Evolutionary conservation across 2,329 filamentous ascomycete genomes (phyloP).

Genomic region (Neofusicoccum sp.): DNA sequence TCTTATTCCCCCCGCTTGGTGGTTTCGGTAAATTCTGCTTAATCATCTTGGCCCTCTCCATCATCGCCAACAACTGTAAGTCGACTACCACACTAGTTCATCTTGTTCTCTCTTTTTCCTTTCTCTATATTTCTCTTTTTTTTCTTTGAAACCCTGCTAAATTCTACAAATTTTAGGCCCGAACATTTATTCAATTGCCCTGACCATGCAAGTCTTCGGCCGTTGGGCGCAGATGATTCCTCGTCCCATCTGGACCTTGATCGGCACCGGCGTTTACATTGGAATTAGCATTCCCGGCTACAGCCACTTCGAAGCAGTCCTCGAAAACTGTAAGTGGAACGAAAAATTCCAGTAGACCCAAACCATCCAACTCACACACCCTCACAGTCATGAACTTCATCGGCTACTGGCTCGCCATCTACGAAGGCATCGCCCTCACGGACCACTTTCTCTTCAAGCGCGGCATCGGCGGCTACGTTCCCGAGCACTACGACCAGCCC

Average conservation of each 20-base stretch:
- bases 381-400: constrained; percentile 62
- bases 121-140: too few species aligned
- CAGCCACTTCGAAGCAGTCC: constrained; percentile 20
- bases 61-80: constrained; percentile 62
- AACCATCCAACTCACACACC: constrained; percentile 54
- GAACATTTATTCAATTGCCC: constrained; percentile 64
- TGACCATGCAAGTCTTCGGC: constrained; percentile 65
- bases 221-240: constrained; percentile 60
- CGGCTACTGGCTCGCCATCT: constrained; percentile 72
- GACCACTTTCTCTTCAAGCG: constrained; percentile 70
- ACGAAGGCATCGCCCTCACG: constrained; percentile 62
- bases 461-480: constrained; percentile 59
- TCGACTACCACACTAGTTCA: not conserved
- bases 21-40: constrained; percentile 72
- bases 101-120: too few species aligned
- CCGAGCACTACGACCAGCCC: constrained; percentile 58
- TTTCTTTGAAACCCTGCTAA: not conserved
- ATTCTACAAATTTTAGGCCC: constrained; percentile 40
- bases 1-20: constrained; percentile 62
- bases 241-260: constrained; percentile 64
- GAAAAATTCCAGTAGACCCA: not conserved
- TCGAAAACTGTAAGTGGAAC: constrained; percentile 10
- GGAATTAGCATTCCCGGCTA: constrained; percentile 70
- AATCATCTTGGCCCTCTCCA: constrained; percentile 63
- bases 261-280: constrained; percentile 63